Evolutionary conservation across 2,329 filamentous ascomycete species (phyloP), one percentile per base, ranked within the genome.

Genomic region (Sarocladiaceae sp.): DNA sequence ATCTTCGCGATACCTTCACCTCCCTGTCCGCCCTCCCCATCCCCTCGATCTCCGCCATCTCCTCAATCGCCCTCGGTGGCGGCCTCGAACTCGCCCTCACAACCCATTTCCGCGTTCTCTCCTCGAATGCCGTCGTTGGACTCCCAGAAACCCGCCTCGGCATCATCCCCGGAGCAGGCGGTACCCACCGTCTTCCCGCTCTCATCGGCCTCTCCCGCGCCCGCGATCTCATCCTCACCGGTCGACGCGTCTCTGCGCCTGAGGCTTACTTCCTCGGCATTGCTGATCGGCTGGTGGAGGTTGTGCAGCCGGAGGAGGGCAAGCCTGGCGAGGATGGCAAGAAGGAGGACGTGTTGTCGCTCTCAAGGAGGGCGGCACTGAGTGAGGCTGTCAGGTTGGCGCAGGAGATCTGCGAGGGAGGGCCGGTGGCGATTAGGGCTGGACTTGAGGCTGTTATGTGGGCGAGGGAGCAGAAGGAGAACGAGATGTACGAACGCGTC

Each of bases 191-290:
- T 9, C 80, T 98, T 1, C 88, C 89, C 2, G 77, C 75, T 7
- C 66, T 98, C 16, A 83, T 98, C 51, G 93, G 93, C 4, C 68
- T 85, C 19, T 72, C 76, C 20, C 81, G 89, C 45, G 93, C 93
- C n/a, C 76, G 90, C 42, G 91, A 98, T 63, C 69, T 97, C 55
- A 84, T 97, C 43, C 72, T 97, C 7, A 97, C 91, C 0, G 93
- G 93, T 3, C 79, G 93, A n/a, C 75, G 88, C 33, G 85, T 98
- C 11, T 74, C 76, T 7, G 91, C 81, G 0, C 70, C 85, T 2
- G 93, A 97, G 68, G 88, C 93, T 0, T 95, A 95, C 65, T 93
- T 94, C 62, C 67, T 96, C 15, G 93, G 93, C 1, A 73, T 98
- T 26, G 90, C 87, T 34, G 89, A 97, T 65, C 74, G 91, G n/a